Evolutionary conservation across 2,329 filamentous ascomycete genomes (phyloP).

Genomic region (Talaromyces sp.): DNA sequence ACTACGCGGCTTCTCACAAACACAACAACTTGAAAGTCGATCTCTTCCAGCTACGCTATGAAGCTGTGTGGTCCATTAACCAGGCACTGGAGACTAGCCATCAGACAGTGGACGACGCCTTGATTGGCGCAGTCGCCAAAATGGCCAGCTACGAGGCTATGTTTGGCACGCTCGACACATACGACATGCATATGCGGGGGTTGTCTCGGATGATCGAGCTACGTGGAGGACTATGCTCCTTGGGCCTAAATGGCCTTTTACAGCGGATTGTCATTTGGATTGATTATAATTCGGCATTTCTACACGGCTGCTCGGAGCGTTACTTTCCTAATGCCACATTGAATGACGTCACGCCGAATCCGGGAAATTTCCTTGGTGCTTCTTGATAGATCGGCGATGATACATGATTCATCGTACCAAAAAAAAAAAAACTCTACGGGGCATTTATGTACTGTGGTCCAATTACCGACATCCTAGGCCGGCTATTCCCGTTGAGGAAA

Average conservation of each 20-base stretch:
- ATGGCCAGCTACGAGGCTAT: constrained; percentile 53
- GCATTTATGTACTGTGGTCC: too few relatives aligned
- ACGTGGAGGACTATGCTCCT: constrained; percentile 39
- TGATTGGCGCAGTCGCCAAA: constrained; percentile 47
- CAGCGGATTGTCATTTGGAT: constrained; percentile 47
- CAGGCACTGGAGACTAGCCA: constrained; percentile 22
- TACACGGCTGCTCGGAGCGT: constrained; percentile 24
- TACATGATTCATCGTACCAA: too few relatives aligned
- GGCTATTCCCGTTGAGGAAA: too few relatives aligned
- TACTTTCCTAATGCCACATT: constrained; percentile 27
- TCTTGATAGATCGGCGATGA: too few relatives aligned
- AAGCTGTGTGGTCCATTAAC: constrained; percentile 44
- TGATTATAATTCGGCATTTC: constrained; percentile 38
- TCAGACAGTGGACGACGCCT: constrained; percentile 31
- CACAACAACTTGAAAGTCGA: constrained; percentile 17
- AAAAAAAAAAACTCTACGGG: too few relatives aligned
- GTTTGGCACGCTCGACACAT: constrained; percentile 40
- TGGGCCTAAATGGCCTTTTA: constrained; percentile 44
- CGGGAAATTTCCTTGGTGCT: constrained; percentile 26
- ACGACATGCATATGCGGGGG: constrained; percentile 46
- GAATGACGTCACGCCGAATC: constrained; percentile 23
- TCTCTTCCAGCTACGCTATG: constrained; percentile 40
- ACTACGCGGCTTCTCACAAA: constrained; percentile 30
- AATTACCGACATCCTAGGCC: too few relatives aligned
- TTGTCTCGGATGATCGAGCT: constrained; percentile 39